phyloP scores from a whole-genome alignment of 139 green algal genomes.

The Nannochloris sp. region DNA sequence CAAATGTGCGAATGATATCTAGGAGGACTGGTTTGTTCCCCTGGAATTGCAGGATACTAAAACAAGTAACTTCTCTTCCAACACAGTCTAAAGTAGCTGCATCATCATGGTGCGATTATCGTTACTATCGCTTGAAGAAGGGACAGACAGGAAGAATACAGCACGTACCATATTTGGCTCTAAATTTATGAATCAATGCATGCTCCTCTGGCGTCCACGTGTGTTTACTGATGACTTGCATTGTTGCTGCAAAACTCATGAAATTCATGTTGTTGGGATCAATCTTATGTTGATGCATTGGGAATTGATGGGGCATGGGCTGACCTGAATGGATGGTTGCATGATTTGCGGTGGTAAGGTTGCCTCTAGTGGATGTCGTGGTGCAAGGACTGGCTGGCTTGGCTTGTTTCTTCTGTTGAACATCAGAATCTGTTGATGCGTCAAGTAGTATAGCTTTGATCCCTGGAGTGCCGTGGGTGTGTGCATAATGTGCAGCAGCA shows the following conservation, averaged over 20 bases:
- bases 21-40: slow-evolving; percentile 12
- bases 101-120: neutral
- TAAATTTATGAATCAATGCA: slow-evolving; percentile 5
- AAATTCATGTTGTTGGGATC: neutral
- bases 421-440: neutral
- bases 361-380: no score
- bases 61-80: slow-evolving; percentile 14
- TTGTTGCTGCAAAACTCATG: slow-evolving; percentile 4
- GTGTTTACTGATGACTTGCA: slow-evolving; percentile 3
- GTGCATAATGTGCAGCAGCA: slow-evolving; percentile 17
- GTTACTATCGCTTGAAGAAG: no score
- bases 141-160: neutral
- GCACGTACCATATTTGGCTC: neutral
- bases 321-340: no score
- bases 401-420: neutral
- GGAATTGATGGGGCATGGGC: no score
- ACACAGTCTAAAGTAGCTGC: slow-evolving; percentile 10
- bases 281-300: no score
- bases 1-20: neutral
- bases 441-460: slow-evolving; percentile 20
- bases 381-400: no score
- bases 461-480: slow-evolving; percentile 20
- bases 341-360: no score
- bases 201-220: slow-evolving; percentile 9
- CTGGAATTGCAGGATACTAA: slow-evolving; percentile 9